Base-by-base conservation (phyloP, 345 rosid species). In the Pugionium dolabratum region DNA sequence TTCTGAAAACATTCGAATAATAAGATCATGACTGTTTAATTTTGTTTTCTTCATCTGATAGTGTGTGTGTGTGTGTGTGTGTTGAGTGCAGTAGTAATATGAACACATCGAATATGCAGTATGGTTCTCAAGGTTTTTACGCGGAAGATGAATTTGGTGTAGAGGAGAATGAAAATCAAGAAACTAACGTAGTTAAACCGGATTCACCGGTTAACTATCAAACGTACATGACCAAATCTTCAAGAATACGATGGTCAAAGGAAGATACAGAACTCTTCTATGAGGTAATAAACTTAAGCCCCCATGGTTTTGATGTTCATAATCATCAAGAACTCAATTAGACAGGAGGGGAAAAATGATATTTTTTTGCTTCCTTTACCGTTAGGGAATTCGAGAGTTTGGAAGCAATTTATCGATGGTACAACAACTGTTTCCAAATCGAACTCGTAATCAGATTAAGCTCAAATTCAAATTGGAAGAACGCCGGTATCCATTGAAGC, bases 331-430 rank as follows among this genome's bases (percentile, higher is more conserved):
- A 18, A 18, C 18, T 18, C 18, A 18, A 18, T 18, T 18, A 18
- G 18, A 18, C 18, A 18, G 18, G 18, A 18, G 18, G 36, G 4
- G 36, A 34, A 34, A 34, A 3, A 34, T 34, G 5, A 34, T 5
- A 34, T 34, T 34, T 34, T 3, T 3, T 34, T 34, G 36, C 5
- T 34, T 34, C 36, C 5, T 34, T 34, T 34, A 5, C 5, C 36
- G 3, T 34, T 5, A 34, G 36, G 90, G 87, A n/a, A 55, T 89
- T 56, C 72, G 54, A 35, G 88, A 89, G 75, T 89, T 86, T 60
- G 90, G 92, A 25, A 78, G 87, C 36, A 88, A 86, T 73, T 73
- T 89, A 8, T 76, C 85, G 8, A 77, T 83, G 90, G 79, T 86
- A 56, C 85, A 80, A 75, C 90, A 78, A 71, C 83, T 86, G 44